phyloP scores from a whole-genome alignment of 2,329 filamentous ascomycete species.

The Colletotrichum sp. region DNA sequence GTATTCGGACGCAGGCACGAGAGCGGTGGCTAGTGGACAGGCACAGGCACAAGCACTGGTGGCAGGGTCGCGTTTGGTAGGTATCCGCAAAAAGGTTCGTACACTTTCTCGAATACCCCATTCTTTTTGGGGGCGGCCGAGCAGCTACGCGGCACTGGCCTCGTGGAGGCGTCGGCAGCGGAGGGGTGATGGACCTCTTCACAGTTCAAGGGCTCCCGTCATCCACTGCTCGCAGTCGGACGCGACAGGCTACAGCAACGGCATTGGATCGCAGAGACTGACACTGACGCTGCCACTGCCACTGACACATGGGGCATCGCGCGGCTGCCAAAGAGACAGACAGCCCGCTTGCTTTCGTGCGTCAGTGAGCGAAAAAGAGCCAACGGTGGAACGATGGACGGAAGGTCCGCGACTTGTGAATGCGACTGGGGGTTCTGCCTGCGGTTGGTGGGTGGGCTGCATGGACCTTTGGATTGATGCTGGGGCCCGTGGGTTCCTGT shows the following conservation, averaged over 20 bases:
- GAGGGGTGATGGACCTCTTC: neutral
- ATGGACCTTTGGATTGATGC: neutral
- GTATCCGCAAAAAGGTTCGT: neutral
- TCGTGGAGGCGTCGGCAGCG: neutral
- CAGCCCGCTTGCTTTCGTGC: neutral
- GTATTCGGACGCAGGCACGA: neutral
- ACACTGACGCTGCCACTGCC: neutral
- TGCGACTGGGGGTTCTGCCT: neutral
- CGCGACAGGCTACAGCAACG: neutral
- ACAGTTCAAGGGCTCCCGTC: neutral
- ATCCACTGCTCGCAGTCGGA: neutral
- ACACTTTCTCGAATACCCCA: neutral
- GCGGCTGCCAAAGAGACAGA: neutral
- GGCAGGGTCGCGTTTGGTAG: neutral
- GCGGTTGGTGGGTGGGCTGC: conserved; percentile 3
- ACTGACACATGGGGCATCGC: neutral
- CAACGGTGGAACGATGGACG: neutral
- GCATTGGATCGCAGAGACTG: neutral
- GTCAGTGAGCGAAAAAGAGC: neutral
- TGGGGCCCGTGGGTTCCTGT: neutral
- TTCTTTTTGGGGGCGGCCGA: conserved; percentile 11
- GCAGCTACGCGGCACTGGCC: neutral
- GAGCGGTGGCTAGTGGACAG: neutral
- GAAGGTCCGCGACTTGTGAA: neutral
- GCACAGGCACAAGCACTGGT: neutral